Base-by-base conservation (phyloP, 2,329 filamentous ascomycete genomes). In the Arthrobotrys entomopaga region DNA sequence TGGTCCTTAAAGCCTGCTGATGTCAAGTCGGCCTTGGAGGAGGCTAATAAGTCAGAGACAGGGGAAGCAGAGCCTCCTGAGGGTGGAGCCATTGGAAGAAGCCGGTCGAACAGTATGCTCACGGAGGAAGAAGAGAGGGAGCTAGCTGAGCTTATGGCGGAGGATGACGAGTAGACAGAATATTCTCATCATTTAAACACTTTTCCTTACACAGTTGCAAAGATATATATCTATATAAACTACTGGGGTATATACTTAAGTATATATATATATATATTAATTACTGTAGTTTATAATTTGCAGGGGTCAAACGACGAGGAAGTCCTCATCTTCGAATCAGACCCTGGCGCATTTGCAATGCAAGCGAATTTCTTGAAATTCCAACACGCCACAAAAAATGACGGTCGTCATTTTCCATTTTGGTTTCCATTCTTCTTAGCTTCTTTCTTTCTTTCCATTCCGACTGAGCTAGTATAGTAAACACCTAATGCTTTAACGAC, bases 121-220 rank as follows among this genome's bases (percentile, higher is more conserved):
- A 97, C 93, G 3, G 90, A 88, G 11, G 94, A 98, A 78, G 95
- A 99, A 81, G 94, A 98, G 81, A 90, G 91, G 3, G 95, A 98
- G 81, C 84, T 99, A 77, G 93, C 92, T 13, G 95, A 93, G 77
- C 82, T 99, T 80, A 91, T 99, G 91, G 92, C 89, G 66, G 89
- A 92, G 76, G 85, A 87, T 77, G 89, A 91, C 16, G 67, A 66
- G 19, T 66, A 48, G 53, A 40, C 13, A 20, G 3, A 2, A 19
- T 13, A 40, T 34, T 10, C 1, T 8, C 5, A 34, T 34, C 5
- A 34, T 34, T 34, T 34, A 34, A 7, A 34, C n/a, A 26, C 10
- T 8, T 34, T 34, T 8, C 29, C 6, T 34, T 10, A n/a, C n/a
- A n/a, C n/a, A n/a, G n/a, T n/a, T n/a, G n/a, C n/a, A n/a, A n/a